Evolutionary conservation across 305 asterid species (phyloP).

Genomic region (Fraxinus ornus): DNA sequence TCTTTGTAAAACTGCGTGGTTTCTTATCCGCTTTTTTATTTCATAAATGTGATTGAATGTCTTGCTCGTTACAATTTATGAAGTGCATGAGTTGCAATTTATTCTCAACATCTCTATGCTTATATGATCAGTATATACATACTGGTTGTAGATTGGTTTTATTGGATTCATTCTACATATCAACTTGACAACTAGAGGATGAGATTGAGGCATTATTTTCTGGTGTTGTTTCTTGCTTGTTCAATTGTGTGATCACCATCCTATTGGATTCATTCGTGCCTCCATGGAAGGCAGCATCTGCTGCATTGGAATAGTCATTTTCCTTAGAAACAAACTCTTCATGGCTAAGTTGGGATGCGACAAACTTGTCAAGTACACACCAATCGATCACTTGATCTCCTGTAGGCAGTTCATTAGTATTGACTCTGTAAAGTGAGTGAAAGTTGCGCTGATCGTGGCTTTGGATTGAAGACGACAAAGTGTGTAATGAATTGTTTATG

Average conservation of each 20-base stretch:
- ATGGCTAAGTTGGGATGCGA: slow-evolving; percentile 83
- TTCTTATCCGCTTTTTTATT: too few species aligned
- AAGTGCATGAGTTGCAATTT: too few species aligned
- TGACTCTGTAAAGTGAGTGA: slow-evolving; percentile 9
- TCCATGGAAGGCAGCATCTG: slow-evolving; percentile 21
- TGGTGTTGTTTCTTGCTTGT: slow-evolving; percentile 40
- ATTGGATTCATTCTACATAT: slow-evolving; percentile 48
- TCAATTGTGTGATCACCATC: slow-evolving; percentile 34
- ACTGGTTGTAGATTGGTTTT: neutral
- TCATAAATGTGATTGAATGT: too few species aligned
- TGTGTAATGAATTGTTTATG: slow-evolving; percentile 17
- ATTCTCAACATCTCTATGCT: neutral
- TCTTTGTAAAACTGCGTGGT: too few species aligned
- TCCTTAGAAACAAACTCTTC: slow-evolving; percentile 46
- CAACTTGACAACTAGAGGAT: slow-evolving; percentile 49
- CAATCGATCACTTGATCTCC: slow-evolving; percentile 62
- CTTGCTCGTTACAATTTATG: too few species aligned
- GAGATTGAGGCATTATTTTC: slow-evolving; percentile 46
- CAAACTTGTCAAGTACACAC: slow-evolving; percentile 82
- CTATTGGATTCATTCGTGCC: slow-evolving; percentile 29
- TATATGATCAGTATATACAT: neutral
- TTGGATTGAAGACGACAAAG: slow-evolving; percentile 25
- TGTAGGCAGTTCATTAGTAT: slow-evolving; percentile 7
- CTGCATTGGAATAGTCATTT: slow-evolving; percentile 34
- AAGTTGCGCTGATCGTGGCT: neutral